A percentile compares a stretch with the other conserved stretches of the same genome.
Evolutionary conservation across 371 early-diverging fungal species (phyloP).

Genomic region (Spraguea lophii): DNA sequence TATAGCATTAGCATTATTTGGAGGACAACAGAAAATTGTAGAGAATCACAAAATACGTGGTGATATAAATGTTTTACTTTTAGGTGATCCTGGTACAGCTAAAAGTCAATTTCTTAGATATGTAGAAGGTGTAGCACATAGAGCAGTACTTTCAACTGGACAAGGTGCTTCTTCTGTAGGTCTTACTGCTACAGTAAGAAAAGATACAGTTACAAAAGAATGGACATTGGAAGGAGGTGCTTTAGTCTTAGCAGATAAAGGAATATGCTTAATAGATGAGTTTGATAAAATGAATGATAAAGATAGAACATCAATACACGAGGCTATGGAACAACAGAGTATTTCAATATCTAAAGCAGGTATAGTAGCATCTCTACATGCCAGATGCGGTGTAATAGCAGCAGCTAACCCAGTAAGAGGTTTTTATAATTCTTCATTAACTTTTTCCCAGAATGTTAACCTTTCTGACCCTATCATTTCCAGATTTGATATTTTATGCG

Average conservation of each 20-base stretch:
- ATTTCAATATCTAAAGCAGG: conserved; percentile 92
- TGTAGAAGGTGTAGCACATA: conserved; percentile 72
- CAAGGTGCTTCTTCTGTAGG: conserved; percentile 97
- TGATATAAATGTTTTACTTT: conserved; percentile 86
- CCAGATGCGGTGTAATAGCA: conserved; percentile 79
- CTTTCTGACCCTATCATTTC: conserved; percentile 91
- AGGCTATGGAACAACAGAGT: conserved; percentile 99
- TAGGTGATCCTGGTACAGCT: conserved; percentile 97
- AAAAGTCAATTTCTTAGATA: conserved; percentile 95
- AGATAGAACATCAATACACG: conserved; percentile 81
- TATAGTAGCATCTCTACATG: conserved; percentile 78
- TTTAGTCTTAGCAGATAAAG: conserved; percentile 84
- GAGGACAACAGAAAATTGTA: conserved; percentile 77
- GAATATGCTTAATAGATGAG: conserved; percentile 90
- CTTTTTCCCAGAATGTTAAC: conserved; percentile 91
- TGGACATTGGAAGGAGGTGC: conserved; percentile 99
- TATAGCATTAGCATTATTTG: conserved; percentile 77
- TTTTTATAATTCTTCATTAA: conserved; percentile 73
- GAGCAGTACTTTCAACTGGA: conserved; percentile 91
- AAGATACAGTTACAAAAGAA: conserved; percentile 80
- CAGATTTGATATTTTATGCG: conserved; percentile 94
- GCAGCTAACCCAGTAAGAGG: conserved; percentile 95
- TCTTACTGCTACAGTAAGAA: conserved; percentile 86
- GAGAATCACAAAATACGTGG: conserved; percentile 61
- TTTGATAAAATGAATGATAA: conserved; percentile 97